These are phyloP conservation scores for Nemania serpens DNA, from an alignment of 2,329 filamentous ascomycete species.

Conservation along the genomic window DNA sequence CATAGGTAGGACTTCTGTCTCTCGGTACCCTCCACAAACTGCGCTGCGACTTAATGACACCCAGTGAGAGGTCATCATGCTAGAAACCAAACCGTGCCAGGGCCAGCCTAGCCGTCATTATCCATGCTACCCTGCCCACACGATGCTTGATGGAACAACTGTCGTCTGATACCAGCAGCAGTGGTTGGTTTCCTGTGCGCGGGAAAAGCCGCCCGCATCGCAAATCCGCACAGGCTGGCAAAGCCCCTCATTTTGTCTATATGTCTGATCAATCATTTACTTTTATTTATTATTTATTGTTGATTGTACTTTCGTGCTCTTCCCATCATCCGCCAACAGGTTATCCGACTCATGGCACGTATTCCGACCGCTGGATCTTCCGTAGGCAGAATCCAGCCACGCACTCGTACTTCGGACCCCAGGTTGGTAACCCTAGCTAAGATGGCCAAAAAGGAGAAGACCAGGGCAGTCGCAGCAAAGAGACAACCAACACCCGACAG, in stretches of 20 bases:
- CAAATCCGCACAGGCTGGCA: not conserved
- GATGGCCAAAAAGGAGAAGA: not conserved
- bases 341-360: too few relatives aligned
- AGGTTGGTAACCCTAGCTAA: not conserved
- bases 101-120: not conserved
- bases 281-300: not conserved
- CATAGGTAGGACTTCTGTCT: conserved; percentile 7
- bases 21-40: conserved; percentile 6
- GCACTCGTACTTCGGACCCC: not conserved
- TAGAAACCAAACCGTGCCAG: conserved; percentile 6
- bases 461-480: not conserved
- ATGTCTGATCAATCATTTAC: too few relatives aligned
- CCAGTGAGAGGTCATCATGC: conserved; percentile 15
- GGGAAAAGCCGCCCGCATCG: conserved; percentile 12
- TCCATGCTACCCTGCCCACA: conserved; percentile 27
- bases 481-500: conserved; percentile 11
- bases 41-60: conserved; percentile 13
- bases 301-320: not conserved
- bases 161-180: conserved; percentile 18
- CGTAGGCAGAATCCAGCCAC: not conserved
- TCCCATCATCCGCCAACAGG: too few relatives aligned
- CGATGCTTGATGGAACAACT: conserved; percentile 7
- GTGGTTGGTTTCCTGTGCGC: conserved; percentile 1
- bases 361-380: too few relatives aligned
- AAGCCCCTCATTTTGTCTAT: not conserved